Evolutionary conservation across 108 stramenopile genomes (phyloP).

Genomic region (Conticribra guillardii): DNA sequence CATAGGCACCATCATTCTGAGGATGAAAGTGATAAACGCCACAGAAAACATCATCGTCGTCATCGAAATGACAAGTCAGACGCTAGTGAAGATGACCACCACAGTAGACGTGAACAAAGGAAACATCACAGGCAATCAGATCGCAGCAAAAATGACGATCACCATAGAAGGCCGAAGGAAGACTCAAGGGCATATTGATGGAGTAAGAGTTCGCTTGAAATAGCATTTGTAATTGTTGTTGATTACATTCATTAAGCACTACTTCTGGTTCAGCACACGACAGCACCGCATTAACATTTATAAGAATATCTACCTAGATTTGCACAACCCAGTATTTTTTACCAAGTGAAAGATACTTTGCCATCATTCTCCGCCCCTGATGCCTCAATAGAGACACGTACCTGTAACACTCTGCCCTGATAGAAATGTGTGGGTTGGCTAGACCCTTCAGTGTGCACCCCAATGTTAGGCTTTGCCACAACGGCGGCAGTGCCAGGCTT

Average conservation of each 20-base stretch:
- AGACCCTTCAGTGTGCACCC: conserved; percentile 7
- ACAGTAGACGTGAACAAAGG: neutral
- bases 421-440: neutral
- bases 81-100: neutral
- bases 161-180: neutral
- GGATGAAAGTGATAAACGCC: conserved; percentile 23
- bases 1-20: conserved; percentile 27
- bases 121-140: neutral
- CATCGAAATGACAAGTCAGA: neutral
- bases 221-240: no score
- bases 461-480: conserved; percentile 62
- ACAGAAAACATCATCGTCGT: conserved; percentile 4
- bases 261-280: no score
- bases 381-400: conserved; percentile 50
- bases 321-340: no score
- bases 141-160: neutral
- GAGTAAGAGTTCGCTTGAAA: no score
- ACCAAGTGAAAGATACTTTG: conserved; percentile 16
- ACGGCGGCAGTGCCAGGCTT: conserved; percentile 52
- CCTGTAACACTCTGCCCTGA: conserved; percentile 57
- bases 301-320: no score
- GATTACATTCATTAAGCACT: no score
- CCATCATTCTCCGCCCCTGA: conserved; percentile 57
- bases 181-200: no score
- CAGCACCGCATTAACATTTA: no score